Evolutionary conservation across 129 eudicot genomes (phyloP).

Genomic region (Flaveria linearis): DNA sequence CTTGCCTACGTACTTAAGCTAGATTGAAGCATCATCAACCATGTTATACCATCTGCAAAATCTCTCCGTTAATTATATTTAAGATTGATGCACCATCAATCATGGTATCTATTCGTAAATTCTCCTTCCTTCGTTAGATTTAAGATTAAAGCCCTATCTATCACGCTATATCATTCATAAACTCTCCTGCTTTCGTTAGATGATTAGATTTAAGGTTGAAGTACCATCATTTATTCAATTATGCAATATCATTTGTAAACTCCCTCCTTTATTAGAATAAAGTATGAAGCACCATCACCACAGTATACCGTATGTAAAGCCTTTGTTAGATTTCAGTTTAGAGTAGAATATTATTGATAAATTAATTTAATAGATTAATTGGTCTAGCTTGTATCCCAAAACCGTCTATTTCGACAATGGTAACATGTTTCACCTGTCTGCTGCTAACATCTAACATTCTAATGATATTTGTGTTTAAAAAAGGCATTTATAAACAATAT

Average conservation of each 20-base stretch:
- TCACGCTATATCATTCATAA: background rate
- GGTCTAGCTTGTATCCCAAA: background rate
- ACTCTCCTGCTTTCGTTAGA: background rate
- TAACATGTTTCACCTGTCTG: background rate
- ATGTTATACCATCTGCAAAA: no score
- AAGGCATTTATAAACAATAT: background rate
- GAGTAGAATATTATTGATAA: background rate
- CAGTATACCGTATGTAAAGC: no score
- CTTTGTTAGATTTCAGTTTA: no score
- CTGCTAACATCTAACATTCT: background rate
- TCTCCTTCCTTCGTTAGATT: background rate
- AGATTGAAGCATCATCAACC: no score
- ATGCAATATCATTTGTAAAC: no score
- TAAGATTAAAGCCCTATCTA: background rate
- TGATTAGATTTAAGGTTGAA: background rate
- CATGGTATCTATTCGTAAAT: background rate
- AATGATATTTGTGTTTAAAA: background rate
- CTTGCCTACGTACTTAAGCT: no score
- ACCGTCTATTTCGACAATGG: background rate
- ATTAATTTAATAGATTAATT: background rate
- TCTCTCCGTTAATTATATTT: no score
- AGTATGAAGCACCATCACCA: no score
- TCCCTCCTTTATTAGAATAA: no score
- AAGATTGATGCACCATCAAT: no score
- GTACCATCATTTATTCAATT: no score